These are phyloP conservation scores for Cyclotella cryptica DNA, from an alignment of 108 stramenopile species.

Conservation along the genomic window DNA sequence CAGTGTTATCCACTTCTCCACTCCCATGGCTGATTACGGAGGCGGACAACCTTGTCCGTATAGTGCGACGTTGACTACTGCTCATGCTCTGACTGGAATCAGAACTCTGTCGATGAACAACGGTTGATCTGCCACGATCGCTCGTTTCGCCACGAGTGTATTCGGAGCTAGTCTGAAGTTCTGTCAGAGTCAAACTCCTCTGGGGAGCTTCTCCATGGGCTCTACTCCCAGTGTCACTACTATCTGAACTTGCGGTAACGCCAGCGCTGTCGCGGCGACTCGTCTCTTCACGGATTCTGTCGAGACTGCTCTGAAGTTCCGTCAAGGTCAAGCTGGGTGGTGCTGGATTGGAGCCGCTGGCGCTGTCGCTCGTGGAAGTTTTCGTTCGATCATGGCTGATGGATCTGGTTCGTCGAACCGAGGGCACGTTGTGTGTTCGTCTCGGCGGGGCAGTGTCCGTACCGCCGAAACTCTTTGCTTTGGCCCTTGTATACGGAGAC, in stretches of 20 bases:
- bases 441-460: too few relatives aligned
- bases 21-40: neutral
- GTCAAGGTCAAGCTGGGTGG: neutral
- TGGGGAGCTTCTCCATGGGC: too few relatives aligned
- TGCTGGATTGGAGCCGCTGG: neutral
- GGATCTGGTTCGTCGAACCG: neutral
- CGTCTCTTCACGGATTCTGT: neutral
- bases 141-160: neutral
- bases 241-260: too few relatives aligned
- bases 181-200: neutral
- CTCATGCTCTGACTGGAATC: too few relatives aligned
- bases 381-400: conserved; percentile 3
- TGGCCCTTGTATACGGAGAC: neutral
- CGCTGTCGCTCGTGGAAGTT: neutral
- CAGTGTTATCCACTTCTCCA: neutral
- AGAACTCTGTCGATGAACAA: too few relatives aligned
- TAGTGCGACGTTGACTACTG: too few relatives aligned
- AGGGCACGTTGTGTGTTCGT: neutral
- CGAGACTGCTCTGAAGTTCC: neutral
- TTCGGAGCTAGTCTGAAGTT: neutral
- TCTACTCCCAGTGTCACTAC: too few relatives aligned
- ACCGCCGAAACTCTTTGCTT: neutral
- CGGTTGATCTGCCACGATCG: neutral
- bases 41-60: neutral
- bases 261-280: neutral